These are phyloP conservation scores for Lablab purpureus DNA, from an alignment of 306 rosid genomes.

Conservation along the genomic window DNA sequence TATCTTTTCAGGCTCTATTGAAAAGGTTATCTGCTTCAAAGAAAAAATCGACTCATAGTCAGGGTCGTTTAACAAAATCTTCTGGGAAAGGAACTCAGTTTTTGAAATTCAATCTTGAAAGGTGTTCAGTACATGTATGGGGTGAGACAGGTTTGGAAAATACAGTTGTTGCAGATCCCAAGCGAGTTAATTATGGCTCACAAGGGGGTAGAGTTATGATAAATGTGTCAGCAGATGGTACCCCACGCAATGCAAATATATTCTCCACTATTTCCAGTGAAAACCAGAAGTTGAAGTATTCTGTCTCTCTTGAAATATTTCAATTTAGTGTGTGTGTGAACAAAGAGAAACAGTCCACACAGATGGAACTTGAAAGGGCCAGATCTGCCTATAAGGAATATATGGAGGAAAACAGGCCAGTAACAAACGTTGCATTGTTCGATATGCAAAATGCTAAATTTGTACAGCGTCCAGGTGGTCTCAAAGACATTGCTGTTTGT, in stretches of 20 bases:
- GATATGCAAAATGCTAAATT: conserved; percentile 98
- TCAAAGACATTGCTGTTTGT: conserved; percentile 87
- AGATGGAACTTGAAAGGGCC: conserved; percentile 93
- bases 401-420: conserved; percentile 73
- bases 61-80: conserved; percentile 69
- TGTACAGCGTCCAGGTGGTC: conserved; percentile 90
- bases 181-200: conserved; percentile 93
- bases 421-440: conserved; percentile 74
- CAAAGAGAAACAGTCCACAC: conserved; percentile 91
- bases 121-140: conserved; percentile 77
- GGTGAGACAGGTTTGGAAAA: conserved; percentile 84
- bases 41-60: conserved; percentile 65
- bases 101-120: conserved; percentile 83
- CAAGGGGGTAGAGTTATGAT: conserved; percentile 89
- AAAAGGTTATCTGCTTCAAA: conserved; percentile 70
- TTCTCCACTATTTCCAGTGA: conserved; percentile 72
- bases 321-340: conserved; percentile 81
- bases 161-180: conserved; percentile 83
- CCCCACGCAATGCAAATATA: conserved; percentile 81
- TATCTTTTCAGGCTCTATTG: conserved; percentile 76
- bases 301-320: conserved; percentile 84
- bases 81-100: conserved; percentile 84
- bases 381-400: conserved; percentile 85
- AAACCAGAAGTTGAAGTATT: conserved; percentile 70
- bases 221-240: conserved; percentile 78